Percentiles rank a stretch among this genome's conserved stretches.
phyloP scores from a whole-genome alignment of 2,329 filamentous ascomycete species.

The Sclerotinia subarctica region DNA sequence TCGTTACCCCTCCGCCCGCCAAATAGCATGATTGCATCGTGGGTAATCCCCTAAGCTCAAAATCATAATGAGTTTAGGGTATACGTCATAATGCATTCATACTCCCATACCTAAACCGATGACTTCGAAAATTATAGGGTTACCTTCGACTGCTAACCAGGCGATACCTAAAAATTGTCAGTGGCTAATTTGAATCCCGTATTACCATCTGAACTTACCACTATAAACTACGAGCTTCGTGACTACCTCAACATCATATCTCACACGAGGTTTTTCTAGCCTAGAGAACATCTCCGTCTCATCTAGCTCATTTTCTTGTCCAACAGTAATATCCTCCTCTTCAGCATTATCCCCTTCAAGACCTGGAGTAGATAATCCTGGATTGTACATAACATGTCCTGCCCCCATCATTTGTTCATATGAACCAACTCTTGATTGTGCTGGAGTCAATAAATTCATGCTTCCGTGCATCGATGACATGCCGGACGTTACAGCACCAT shows the following conservation, averaged over 20 bases:
- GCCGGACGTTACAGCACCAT: constrained; percentile 38
- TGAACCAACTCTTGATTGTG: constrained; percentile 51
- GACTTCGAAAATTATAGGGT: constrained; percentile 45
- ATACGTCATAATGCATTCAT: constrained; percentile 4
- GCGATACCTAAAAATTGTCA: constrained; percentile 62
- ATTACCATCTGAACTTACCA: constrained; percentile 53
- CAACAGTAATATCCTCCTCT: constrained; percentile 39
- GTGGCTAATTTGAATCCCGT: constrained; percentile 9
- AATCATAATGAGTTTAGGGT: not conserved
- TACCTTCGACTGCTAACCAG: constrained; percentile 62
- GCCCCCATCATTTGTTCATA: constrained; percentile 74
- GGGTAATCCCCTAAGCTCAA: not conserved
- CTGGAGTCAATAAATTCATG: constrained; percentile 47
- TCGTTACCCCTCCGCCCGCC: not conserved
- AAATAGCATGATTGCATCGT: not conserved
- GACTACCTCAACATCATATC: constrained; percentile 98
- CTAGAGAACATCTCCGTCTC: constrained; percentile 80
- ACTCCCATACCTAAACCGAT: constrained; percentile 42
- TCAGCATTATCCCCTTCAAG: constrained; percentile 41
- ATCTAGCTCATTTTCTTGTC: constrained; percentile 51
- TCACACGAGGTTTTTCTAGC: constrained; percentile 80
- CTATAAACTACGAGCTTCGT: constrained; percentile 95
- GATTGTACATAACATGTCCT: constrained; percentile 47
- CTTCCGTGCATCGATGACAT: constrained; percentile 41
- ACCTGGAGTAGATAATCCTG: constrained; percentile 36